Base-by-base conservation (phyloP, 805 yeast species). In the Wickerhamiella lipophila region DNA sequence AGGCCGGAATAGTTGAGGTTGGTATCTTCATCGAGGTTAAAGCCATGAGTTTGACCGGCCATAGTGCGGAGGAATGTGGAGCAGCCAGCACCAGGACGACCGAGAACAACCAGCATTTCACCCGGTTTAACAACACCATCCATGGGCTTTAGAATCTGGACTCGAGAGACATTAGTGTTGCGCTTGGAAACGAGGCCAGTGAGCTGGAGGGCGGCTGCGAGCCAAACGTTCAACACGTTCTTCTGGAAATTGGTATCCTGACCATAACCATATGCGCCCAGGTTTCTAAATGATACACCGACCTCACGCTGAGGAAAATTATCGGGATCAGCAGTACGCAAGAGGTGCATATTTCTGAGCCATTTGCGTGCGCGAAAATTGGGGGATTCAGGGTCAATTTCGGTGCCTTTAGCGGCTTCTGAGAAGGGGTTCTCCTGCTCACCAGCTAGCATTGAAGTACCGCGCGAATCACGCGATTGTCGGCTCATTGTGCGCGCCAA, bases 11-110 rank as follows among this genome's bases (percentile, higher is more conserved):
- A 82, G 6, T 69, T 57, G 51, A 82, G 63, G 18, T 71, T 69
- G 9, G 54, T 30, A 53, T 87, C 86, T 36, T 71, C 71, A 34
- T 71, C 71, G 29, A 68, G 67, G 16, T 70, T 65, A 60, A 69
- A 73, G 26, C 66, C 65, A 51, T 66, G 64, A 18, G 73, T 72
- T 54, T 76, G 78, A 49, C 78, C 79, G 11, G 86, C 76, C 54
- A 81, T 67, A 2, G 82, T 72, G 56, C 78, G 78, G 60, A 81
- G 67, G 42, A 81, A 68, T 2, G 86, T 75, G 3, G 88, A 78
- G 61, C 88, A 82, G 42, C 92, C 92, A 23, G 89, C 80, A 56
- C 89, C 87, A 1, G 89, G 87, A 53, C 81, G 73, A 47, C 83
- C 85, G 30, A 79, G 63, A 5, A 81, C 87, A 44, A 81, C 66